A percentile compares a stretch with the other conserved stretches of the same genome.
Evolutionary conservation across 2,329 filamentous ascomycete species (phyloP).

Genomic region (Cercospora sesami): DNA sequence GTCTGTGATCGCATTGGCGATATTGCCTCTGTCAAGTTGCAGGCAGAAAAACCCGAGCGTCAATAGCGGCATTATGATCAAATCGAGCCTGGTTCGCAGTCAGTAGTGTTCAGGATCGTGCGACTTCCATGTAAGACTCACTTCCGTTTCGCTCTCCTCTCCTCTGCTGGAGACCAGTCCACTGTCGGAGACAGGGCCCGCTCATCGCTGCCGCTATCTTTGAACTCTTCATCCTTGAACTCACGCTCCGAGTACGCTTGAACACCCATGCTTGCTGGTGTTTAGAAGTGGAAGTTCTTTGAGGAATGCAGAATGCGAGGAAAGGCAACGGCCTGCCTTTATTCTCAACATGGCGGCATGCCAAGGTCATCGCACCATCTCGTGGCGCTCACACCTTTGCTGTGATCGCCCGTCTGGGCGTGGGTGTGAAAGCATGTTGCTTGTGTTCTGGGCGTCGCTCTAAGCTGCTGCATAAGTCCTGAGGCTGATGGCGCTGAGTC

Average conservation of each 20-base stretch:
- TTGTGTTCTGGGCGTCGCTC: slow-evolving; percentile 1
- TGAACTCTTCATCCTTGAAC: background rate
- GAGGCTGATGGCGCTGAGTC: background rate
- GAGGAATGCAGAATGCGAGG: background rate
- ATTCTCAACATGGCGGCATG: background rate
- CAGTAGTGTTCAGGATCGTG: background rate
- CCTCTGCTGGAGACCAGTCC: slow-evolving; percentile 33
- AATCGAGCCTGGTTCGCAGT: slow-evolving; percentile 29
- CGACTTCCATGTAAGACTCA: slow-evolving; percentile 13
- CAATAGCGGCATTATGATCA: slow-evolving; percentile 38
- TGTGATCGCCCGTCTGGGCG: background rate
- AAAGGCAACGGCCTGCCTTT: background rate
- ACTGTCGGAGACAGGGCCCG: background rate
- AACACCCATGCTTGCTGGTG: background rate
- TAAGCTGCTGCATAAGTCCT: background rate
- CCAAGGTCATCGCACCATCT: slow-evolving; percentile 17
- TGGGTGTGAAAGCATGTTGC: background rate
- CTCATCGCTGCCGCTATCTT: slow-evolving; percentile 8
- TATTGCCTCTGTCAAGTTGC: slow-evolving; percentile 37
- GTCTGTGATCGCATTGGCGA: slow-evolving; percentile 39
- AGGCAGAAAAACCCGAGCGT: slow-evolving; percentile 40
- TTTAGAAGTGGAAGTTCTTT: background rate
- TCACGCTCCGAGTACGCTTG: background rate
- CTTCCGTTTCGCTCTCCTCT: slow-evolving; percentile 36
- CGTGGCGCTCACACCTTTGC: slow-evolving; percentile 5